Evolutionary conservation across 371 early-diverging fungal species (phyloP), one percentile per base, ranked within the genome.

Genomic region (Mucor sp.): DNA sequence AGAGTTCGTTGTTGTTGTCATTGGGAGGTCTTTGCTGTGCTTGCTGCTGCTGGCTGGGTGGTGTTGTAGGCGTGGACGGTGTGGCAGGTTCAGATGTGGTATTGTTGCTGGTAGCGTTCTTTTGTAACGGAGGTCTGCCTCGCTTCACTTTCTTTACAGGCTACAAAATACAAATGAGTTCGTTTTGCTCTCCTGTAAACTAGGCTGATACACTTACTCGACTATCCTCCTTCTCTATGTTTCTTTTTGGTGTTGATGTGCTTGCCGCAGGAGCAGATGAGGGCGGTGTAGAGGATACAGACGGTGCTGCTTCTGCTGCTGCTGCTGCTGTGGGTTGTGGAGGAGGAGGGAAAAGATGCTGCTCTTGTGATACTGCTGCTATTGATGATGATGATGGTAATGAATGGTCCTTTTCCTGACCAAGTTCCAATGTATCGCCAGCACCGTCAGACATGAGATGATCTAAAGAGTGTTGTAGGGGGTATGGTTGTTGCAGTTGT

Each of bases 71-170:
- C 30, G 39, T 65, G 6, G 48, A 32, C n/a, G 58, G 21, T 43
- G 44, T 68, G 6, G n/a, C 43, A 21, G 60, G 30, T n/a, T 39
- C 39, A 17, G 41, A 35, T 50, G 62, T 25, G 33, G 35, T 32
- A 27, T 39, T 39, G 28, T 66, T 53, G 41, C 55, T 60, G 12
- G 35, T 32, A 27, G 33, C 27, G 28, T 66, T 53, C 32, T 60
- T 60, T 1, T 61, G 25, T 50, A 65, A 57, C 28, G 69, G 67
- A 39, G 72, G 72, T 63, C 72, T 64, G 5, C 72, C 72, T 72
- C 72, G 57, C 23, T 72, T 72, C 33, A 72, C 62, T 61, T 72
- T 72, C 28, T 72, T 72, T 28, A 37, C 48, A 21, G 65, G 58
- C 68, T 71, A 48, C 14, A 23, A 35, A 19, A n/a, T 37, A n/a